Percentiles rank a stretch among this genome's conserved stretches.
These are phyloP conservation scores for Emergomyces orientalis DNA, from an alignment of 2,329 filamentous ascomycete species.

Conservation along the genomic window DNA sequence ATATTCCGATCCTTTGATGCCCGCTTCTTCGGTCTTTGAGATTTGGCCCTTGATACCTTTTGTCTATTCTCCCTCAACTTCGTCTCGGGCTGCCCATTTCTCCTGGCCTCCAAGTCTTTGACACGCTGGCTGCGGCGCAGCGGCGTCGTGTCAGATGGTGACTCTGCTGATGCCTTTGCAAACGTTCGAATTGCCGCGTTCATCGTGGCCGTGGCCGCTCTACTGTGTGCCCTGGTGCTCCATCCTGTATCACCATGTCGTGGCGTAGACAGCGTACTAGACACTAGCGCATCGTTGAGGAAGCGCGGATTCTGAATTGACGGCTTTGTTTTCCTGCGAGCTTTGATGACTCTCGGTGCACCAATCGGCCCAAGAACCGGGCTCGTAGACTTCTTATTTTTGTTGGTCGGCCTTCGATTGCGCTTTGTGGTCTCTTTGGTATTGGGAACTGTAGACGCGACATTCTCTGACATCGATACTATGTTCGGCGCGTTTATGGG, in stretches of 20 bases:
- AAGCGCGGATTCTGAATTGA: conserved; percentile 7
- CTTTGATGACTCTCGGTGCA: conserved; percentile 7
- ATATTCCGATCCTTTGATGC: neutral
- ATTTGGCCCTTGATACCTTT: neutral
- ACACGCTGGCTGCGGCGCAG: conserved; percentile 5
- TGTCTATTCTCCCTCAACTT: conserved; percentile 1
- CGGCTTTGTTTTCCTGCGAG: conserved; percentile 6
- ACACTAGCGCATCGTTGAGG: conserved; percentile 1
- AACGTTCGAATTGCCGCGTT: neutral
- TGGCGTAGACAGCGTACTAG: neutral
- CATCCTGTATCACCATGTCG: neutral
- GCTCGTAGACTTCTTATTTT: neutral
- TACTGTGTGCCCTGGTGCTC: conserved; percentile 1
- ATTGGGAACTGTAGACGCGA: neutral
- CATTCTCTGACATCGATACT: conserved; percentile 5
- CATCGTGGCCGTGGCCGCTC: neutral
- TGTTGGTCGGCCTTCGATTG: neutral
- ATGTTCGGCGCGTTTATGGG: neutral
- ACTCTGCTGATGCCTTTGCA: conserved; percentile 1
- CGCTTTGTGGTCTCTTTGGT: neutral
- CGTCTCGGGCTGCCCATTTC: neutral
- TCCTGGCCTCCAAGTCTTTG: conserved; percentile 1
- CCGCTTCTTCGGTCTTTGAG: neutral
- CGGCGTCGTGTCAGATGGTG: neutral
- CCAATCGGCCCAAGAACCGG: conserved; percentile 5